These are phyloP conservation scores for Eucalyptus erythrocorys DNA, from an alignment of 345 rosid genomes.

Conservation along the genomic window DNA sequence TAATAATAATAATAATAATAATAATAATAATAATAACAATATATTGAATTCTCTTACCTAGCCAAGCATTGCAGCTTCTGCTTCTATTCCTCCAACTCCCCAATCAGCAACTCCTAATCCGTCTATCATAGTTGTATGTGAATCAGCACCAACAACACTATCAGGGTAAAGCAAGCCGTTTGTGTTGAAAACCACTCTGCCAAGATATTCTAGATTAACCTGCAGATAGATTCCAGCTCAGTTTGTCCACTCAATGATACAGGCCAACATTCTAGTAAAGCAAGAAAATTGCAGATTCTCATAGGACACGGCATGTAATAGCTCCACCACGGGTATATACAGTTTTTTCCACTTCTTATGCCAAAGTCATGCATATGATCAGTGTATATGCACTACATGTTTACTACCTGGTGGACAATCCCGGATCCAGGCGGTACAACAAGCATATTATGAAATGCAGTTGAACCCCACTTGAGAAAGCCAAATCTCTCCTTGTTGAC, in stretches of 20 bases:
- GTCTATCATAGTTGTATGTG: constrained; percentile 94
- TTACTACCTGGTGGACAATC: constrained; percentile 80
- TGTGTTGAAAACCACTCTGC: constrained; percentile 80
- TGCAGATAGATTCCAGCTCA: constrained; percentile 8
- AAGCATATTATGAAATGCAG: constrained; percentile 83
- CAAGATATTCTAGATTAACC: constrained; percentile 91
- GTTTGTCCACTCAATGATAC: not conserved
- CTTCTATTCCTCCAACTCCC: constrained; percentile 98
- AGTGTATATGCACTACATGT: not conserved
- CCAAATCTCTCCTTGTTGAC: constrained; percentile 83
- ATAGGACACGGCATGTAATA: not conserved
- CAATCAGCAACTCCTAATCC: constrained; percentile 96
- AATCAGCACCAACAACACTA: constrained; percentile 94
- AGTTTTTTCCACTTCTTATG: not conserved
- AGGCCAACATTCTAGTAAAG: not conserved
- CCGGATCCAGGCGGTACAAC: constrained; percentile 97
- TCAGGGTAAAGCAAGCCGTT: constrained; percentile 77
- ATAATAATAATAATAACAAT: too few relatives aligned
- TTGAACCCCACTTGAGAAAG: constrained; percentile 96
- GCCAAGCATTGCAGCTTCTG: constrained; percentile 97
- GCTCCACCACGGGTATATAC: not conserved
- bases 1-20: too few relatives aligned
- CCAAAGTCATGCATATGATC: not conserved
- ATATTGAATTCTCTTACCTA: constrained; percentile 33
- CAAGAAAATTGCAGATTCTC: not conserved